Percentiles rank a stretch among this genome's conserved stretches.
These are phyloP conservation scores for Linnemannia zychae DNA, from an alignment of 192 early-diverging fungal species.

Conservation along the genomic window DNA sequence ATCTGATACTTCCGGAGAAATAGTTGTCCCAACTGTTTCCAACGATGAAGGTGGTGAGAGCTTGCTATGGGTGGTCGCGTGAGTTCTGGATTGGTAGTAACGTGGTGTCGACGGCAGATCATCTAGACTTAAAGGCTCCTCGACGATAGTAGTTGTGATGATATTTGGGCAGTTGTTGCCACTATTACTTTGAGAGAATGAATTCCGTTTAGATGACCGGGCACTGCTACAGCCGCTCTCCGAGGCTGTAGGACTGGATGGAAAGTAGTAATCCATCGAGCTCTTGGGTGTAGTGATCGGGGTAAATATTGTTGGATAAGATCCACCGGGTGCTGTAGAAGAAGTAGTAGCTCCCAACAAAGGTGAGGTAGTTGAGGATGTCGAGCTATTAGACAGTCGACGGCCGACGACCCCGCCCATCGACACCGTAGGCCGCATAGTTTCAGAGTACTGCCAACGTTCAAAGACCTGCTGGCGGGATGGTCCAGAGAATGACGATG, in stretches of 20 bases:
- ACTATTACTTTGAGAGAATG: neutral
- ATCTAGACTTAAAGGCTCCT: constrained; percentile 8
- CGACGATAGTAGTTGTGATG: constrained; percentile 23
- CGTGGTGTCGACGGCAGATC: neutral
- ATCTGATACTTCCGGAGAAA: neutral
- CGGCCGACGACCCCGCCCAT: constrained; percentile 29
- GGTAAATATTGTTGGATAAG: constrained; percentile 31
- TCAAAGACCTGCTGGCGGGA: constrained; percentile 30
- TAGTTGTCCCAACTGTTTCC: neutral
- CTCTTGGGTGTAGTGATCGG: neutral
- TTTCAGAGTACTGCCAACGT: constrained; percentile 24
- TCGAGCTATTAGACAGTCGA: constrained; percentile 22
- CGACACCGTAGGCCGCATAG: constrained; percentile 23
- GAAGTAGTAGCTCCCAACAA: neutral
- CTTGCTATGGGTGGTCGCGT: neutral
- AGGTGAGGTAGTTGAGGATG: constrained; percentile 28
- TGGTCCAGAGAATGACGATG: too few relatives aligned
- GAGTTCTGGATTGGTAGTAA: neutral
- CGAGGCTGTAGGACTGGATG: constrained; percentile 5
- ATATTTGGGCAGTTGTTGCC: neutral
- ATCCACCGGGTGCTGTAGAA: constrained; percentile 20
- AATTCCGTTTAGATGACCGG: constrained; percentile 22
- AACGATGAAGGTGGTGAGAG: neutral
- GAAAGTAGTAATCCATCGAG: constrained; percentile 5
- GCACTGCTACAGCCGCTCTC: neutral